phyloP scores from a whole-genome alignment of 2,329 filamentous ascomycete species.

The Metarhizium rileyi region DNA sequence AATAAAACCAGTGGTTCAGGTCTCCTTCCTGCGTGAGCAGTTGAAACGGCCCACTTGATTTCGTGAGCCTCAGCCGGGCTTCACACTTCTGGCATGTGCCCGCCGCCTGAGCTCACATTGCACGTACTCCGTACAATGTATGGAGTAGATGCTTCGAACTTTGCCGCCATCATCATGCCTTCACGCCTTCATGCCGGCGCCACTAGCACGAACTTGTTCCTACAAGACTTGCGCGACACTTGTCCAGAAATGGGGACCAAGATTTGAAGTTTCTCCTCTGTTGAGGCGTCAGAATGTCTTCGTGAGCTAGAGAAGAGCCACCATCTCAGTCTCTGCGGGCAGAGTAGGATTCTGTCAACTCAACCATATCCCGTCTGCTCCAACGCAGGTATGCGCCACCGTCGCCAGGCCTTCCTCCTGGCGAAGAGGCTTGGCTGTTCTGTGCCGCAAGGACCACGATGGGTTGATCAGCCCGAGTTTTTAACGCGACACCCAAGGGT shows the following conservation, averaged over 20 bases:
- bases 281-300: neutral
- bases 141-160: neutral
- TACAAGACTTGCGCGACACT: too few species aligned
- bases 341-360: neutral
- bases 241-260: neutral
- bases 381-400: neutral
- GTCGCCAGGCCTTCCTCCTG: slow-evolving; percentile 4
- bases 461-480: slow-evolving; percentile 7
- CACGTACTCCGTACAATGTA: neutral
- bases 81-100: neutral
- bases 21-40: neutral
- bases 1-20: neutral
- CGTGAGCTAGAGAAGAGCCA: neutral
- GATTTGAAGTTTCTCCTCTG: neutral
- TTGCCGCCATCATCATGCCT: neutral
- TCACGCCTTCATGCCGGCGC: neutral
- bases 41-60: neutral
- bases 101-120: neutral
- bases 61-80: neutral
- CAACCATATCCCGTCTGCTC: neutral
- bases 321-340: neutral
- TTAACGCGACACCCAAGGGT: slow-evolving; percentile 17
- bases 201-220: neutral
- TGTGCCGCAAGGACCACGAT: neutral
- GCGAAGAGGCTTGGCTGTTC: neutral